phyloP scores from a whole-genome alignment of 2,329 filamentous ascomycete genomes.

The Chaetomiaceae sp. region DNA sequence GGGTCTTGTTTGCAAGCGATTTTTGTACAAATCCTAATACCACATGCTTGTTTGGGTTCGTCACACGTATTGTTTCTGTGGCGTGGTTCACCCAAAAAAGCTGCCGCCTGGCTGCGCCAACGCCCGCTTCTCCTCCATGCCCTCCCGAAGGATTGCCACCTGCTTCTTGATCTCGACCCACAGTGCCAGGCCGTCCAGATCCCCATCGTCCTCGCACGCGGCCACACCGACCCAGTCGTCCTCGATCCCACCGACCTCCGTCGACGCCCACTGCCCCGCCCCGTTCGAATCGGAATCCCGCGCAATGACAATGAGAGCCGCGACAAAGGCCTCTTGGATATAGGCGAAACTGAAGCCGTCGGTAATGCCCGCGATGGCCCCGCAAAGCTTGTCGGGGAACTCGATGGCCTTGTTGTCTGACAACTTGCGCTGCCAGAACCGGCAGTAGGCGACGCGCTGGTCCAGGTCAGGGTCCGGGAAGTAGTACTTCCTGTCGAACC shows the following conservation, averaged over 20 bases:
- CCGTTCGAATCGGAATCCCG: constrained; percentile 25
- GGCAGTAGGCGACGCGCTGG: constrained; percentile 55
- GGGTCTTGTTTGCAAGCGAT: background rate
- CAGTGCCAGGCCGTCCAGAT: constrained; percentile 47
- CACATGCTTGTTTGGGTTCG: too few species aligned
- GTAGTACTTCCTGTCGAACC: constrained; percentile 63
- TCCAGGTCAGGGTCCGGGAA: constrained; percentile 54
- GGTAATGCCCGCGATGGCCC: constrained; percentile 57
- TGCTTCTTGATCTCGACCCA: constrained; percentile 62
- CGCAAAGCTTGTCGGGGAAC: constrained; percentile 55
- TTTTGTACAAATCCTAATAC: background rate
- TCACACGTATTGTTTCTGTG: too few species aligned
- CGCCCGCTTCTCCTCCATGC: constrained; percentile 42
- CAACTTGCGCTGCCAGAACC: constrained; percentile 58
- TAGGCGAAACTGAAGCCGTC: constrained; percentile 65
- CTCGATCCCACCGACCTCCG: constrained; percentile 14
- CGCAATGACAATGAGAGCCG: constrained; percentile 56
- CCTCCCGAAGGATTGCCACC: constrained; percentile 54
- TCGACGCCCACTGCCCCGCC: background rate
- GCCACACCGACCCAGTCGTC: constrained; percentile 33
- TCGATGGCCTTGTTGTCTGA: constrained; percentile 52
- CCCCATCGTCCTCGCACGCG: constrained; percentile 23
- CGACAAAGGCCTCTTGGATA: constrained; percentile 65
- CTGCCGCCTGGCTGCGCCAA: background rate
- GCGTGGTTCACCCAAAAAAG: too few species aligned